Percentiles rank a stretch among this genome's conserved stretches.
Conservation (phyloP, 352 stramenopile species). For the Pythium oligandrum region DNA sequence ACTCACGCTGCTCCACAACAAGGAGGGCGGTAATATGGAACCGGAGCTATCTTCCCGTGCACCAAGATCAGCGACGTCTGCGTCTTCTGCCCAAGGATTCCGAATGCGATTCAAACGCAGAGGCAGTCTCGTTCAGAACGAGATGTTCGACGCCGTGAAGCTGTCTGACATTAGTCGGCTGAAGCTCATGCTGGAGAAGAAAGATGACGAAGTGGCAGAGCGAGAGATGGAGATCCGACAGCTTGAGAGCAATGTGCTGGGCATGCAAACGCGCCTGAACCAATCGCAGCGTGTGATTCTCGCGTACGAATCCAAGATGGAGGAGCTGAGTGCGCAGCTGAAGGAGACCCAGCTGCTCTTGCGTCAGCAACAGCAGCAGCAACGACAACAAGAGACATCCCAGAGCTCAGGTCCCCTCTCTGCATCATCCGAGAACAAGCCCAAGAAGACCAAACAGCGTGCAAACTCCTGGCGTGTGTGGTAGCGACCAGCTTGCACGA, state of each 20-base stretch:
- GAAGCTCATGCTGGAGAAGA: slow-evolving; percentile 59
- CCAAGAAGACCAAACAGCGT: background rate
- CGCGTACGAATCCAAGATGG: slow-evolving; percentile 69
- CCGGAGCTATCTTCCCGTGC: background rate
- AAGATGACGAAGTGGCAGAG: slow-evolving; percentile 58
- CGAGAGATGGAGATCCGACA: slow-evolving; percentile 66
- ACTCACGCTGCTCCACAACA: slow-evolving; percentile 48
- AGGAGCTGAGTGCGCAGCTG: slow-evolving; percentile 58
- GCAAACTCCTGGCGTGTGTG: background rate
- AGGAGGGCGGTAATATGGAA: slow-evolving; percentile 13
- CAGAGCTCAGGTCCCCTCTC: background rate
- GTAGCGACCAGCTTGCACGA: no score
- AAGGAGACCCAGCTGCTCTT: slow-evolving; percentile 33
- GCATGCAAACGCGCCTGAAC: slow-evolving; percentile 57
- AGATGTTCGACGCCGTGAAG: slow-evolving; percentile 82
- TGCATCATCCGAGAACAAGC: no score
- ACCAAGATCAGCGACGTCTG: slow-evolving; percentile 19
- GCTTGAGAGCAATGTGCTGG: slow-evolving; percentile 58
- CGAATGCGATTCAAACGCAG: slow-evolving; percentile 66
- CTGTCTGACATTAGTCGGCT: slow-evolving; percentile 68
- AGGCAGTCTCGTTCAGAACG: slow-evolving; percentile 62
- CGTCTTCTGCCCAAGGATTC: slow-evolving; percentile 44
- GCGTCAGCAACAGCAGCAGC: no score
- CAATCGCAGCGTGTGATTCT: slow-evolving; percentile 64
- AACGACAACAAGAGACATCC: no score